A percentile compares a stretch with the other conserved stretches of the same genome.
phyloP scores from a whole-genome alignment of 2,329 filamentous ascomycete genomes.

The Neopestalotiopsis rosae region DNA sequence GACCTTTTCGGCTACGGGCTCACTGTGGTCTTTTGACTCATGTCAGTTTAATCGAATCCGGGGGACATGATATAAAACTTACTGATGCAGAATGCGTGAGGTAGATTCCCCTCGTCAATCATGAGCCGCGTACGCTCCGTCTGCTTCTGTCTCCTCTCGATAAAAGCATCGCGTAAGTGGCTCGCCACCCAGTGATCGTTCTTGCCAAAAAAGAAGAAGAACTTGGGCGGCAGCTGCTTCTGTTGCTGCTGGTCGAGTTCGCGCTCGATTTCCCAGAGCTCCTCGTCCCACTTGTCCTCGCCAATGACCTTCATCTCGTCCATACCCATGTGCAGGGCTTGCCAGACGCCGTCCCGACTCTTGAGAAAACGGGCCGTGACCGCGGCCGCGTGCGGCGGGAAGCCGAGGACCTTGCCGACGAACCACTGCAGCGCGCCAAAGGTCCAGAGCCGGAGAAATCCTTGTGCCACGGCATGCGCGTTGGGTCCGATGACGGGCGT shows the following conservation, averaged over 20 bases:
- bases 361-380: constrained; percentile 60
- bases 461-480: constrained; percentile 46
- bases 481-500: constrained; percentile 47
- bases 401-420: constrained; percentile 49
- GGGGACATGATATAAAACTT: constrained; percentile 29
- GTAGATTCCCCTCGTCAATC: constrained; percentile 60
- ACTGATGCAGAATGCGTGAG: constrained; percentile 67
- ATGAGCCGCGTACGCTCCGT: constrained; percentile 51
- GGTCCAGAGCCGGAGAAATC: constrained; percentile 49
- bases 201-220: constrained; percentile 65
- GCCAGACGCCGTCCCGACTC: constrained; percentile 62
- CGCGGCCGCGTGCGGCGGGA: constrained; percentile 53
- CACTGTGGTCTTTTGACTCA: constrained; percentile 46
- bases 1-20: constrained; percentile 54
- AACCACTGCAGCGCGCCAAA: constrained; percentile 46
- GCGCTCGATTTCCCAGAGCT: constrained; percentile 58
- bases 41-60: background rate
- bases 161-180: constrained; percentile 60
- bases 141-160: constrained; percentile 43
- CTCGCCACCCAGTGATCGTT: constrained; percentile 68
- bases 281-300: constrained; percentile 64
- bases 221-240: constrained; percentile 44
- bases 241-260: constrained; percentile 29
- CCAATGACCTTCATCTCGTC: constrained; percentile 65
- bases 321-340: constrained; percentile 63